Base-by-base conservation (phyloP, 495 filamentous ascomycete species). In the Pseudoneurospora amorphoporcata region DNA sequence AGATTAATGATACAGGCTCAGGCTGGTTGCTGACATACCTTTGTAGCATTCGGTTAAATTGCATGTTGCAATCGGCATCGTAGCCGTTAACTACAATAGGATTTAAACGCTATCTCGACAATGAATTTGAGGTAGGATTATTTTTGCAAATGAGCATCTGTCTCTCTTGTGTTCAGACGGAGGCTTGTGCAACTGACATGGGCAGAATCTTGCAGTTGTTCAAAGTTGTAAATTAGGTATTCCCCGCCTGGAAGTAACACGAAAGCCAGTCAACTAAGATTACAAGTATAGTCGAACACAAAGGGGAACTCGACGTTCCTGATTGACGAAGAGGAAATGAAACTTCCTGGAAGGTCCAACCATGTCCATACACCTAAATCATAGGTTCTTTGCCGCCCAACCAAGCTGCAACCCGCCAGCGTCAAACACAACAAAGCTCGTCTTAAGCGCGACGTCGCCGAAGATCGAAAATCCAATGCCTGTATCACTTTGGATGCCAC, bases 361-460 rank as follows among this genome's bases (percentile, higher is more conserved):
- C 53, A 35, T 32, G 17, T 14, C 29, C 29, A 65, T 35, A 23
- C 29, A 16, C 29, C 19, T 23, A 10, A 65, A 17, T 77, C 74
- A 78, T 17, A 82, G 47, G 8, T 39, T 43, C 79, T 86, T 85
- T 69, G 77, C 71, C 7, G 89, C 90, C 81, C 90, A 90, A 16
- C 90, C 90, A 45, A 92, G 79, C 10, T 79, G 78, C 7, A 79
- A 79, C 38, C 81, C 79, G 38, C 81, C 81, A 23, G 70, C 76
- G 35, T 79, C 76, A 77, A 93, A 93, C 23, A 95, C 88, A 23
- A 90, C 92, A 77, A 91, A 94, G 38, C 85, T 84, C n/a, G 82
- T 82, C 79, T 86, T 87, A 53, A 87, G 78, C 5, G 83, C 80
- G 23, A 82, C 83, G 45, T 84, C 85, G 74, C 86, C 77, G 72